Evolutionary conservation across 192 early-diverging fungal genomes (phyloP).

Genomic region (Podila horticola): DNA sequence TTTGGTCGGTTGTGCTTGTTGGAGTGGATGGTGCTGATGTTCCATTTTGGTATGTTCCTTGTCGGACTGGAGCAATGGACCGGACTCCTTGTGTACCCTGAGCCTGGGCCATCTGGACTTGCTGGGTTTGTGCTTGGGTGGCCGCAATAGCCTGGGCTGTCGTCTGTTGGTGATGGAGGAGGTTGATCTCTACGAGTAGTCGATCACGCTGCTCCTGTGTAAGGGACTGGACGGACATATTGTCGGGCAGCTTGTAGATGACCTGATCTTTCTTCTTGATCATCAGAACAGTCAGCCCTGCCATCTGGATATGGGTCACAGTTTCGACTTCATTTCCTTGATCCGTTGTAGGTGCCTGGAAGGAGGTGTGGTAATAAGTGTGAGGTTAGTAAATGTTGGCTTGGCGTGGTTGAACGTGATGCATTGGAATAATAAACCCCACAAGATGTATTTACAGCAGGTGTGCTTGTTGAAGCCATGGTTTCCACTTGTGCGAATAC

Average conservation of each 20-base stretch:
- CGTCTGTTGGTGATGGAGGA: constrained; percentile 54
- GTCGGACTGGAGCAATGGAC: constrained; percentile 19
- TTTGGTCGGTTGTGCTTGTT: constrained; percentile 12
- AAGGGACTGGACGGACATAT: constrained; percentile 61
- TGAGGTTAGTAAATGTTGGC: background rate
- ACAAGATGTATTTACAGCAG: background rate
- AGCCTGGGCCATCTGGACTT: constrained; percentile 29
- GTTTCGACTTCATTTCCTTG: constrained; percentile 24
- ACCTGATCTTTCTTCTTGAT: constrained; percentile 57
- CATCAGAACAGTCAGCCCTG: constrained; percentile 57
- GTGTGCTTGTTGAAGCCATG: constrained; percentile 2
- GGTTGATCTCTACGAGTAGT: constrained; percentile 57
- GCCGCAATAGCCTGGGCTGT: constrained; percentile 40
- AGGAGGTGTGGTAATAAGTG: background rate
- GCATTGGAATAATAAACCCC: background rate
- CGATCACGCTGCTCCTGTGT: constrained; percentile 54
- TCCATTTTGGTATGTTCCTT: background rate
- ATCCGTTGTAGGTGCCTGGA: background rate
- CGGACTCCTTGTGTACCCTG: constrained; percentile 14
- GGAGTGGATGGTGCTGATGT: constrained; percentile 28
- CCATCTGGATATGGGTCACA: constrained; percentile 54
- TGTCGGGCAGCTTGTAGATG: constrained; percentile 65
- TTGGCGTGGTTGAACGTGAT: background rate
- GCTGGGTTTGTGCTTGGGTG: constrained; percentile 36
- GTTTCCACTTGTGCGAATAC: background rate